Evolutionary conservation across 352 stramenopile species (phyloP).

Genomic region (Paralagenidium karlingii): DNA sequence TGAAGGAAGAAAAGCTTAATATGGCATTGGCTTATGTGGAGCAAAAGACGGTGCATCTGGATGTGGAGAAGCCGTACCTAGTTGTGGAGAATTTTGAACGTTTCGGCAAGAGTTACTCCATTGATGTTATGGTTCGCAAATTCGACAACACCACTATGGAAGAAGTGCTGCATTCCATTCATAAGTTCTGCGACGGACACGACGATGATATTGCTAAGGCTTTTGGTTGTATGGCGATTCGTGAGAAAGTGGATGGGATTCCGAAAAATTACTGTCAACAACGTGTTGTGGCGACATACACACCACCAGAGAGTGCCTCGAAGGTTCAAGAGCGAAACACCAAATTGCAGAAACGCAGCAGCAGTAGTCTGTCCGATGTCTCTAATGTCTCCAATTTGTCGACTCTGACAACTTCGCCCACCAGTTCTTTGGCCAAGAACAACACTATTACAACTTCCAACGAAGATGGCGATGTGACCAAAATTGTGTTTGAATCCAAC

Average conservation of each 20-base stretch:
- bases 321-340: too few species aligned
- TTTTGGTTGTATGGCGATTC: constrained; percentile 48
- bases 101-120: constrained; percentile 70
- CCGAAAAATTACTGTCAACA: too few species aligned
- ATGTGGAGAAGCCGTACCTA: constrained; percentile 44
- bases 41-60: constrained; percentile 40
- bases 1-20: constrained; percentile 68
- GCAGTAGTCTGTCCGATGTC: too few species aligned
- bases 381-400: too few species aligned
- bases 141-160: constrained; percentile 53
- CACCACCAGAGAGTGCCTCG: too few species aligned
- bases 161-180: constrained; percentile 49
- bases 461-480: too few species aligned
- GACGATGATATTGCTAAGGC: constrained; percentile 35
- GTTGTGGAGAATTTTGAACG: constrained; percentile 73
- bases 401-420: too few species aligned
- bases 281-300: too few species aligned
- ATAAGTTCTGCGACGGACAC: constrained; percentile 55
- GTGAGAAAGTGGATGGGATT: constrained; percentile 18
- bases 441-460: too few species aligned
- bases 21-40: constrained; percentile 75
- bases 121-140: constrained; percentile 62
- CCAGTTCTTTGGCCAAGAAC: too few species aligned
- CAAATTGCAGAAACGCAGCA: too few species aligned
- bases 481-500: constrained; percentile 72